Base-by-base conservation (phyloP, 345 rosid genomes). In the Pseudoturritis turrita region DNA sequence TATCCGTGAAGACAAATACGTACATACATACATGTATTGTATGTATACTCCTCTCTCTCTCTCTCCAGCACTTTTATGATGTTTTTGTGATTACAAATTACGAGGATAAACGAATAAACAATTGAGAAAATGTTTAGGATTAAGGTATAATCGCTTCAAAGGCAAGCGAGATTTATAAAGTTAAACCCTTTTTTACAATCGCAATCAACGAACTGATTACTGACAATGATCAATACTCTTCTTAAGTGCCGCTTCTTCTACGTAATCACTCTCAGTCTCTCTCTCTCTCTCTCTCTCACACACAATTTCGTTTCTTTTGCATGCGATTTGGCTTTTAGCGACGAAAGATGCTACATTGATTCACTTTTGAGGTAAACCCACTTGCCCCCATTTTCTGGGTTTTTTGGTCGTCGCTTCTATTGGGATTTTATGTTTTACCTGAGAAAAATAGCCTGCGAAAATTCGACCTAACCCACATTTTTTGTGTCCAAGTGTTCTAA, bases 331-430 rank as follows among this genome's bases (percentile, higher is more conserved):
- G 63, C 47, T 49, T 36, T 65, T 60, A 17, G 64, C 68, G 51
- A 43, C 29, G 41, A 22, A 33, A 50, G 71, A 70, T 77, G 81
- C 65, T 61, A 21, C 72, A 62, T 72, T 77, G 71, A 67, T 70
- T 65, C 57, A 26, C 41, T 59, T 4, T 8, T 10, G 39, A 61
- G 72, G 80, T 80, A 56, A 33, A 64, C 15, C 58, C 40, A 62
- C 52, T 72, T 71, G 21, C 72, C 29, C 29, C 59, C 49, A 59
- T 28, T 33, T 13, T 45, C 19, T 40, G 62, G 45, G 49, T 26
- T 52, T 18, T 21, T 17, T 45, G n/a, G n/a, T n/a, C 7, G 21
- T 45, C 59, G 7, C 15, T 57, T 71, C 21, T 60, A 8, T 60
- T 49, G 75, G 51, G 52, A 25, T 71, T 15, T 51, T 60, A 43